Evolutionary conservation across 352 stramenopile species (phyloP).

Genomic region (Phytophthora pisi): DNA sequence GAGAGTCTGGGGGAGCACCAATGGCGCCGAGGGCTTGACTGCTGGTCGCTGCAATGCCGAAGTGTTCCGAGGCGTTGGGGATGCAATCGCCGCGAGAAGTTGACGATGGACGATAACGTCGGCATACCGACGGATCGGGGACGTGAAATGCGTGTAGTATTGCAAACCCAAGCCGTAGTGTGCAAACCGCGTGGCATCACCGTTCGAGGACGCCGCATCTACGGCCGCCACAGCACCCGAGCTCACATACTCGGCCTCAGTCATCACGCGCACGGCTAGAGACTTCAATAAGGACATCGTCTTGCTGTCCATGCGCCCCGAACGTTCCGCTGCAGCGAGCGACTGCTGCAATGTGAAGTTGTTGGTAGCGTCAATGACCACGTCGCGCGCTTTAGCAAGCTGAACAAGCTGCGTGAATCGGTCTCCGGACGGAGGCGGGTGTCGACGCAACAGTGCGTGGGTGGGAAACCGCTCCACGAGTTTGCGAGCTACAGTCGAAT

Average conservation of each 20-base stretch:
- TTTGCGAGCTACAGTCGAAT: conserved; percentile 85
- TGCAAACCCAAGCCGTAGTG: conserved; percentile 91
- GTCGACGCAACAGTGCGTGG: conserved; percentile 86
- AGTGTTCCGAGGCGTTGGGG: conserved; percentile 5
- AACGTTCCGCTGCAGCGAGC: conserved; percentile 58
- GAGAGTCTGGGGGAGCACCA: conserved; percentile 53
- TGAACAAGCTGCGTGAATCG: conserved; percentile 80
- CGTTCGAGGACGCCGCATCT: conserved; percentile 46
- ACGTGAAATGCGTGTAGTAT: conserved; percentile 94
- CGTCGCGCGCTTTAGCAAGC: conserved; percentile 68
- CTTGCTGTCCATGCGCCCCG: conserved; percentile 68
- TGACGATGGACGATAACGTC: conserved; percentile 93
- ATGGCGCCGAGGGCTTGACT: background rate
- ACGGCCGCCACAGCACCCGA: conserved; percentile 54
- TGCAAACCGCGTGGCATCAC: conserved; percentile 66
- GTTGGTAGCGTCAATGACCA: conserved; percentile 77
- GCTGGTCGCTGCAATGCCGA: background rate
- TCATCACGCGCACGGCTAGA: conserved; percentile 94
- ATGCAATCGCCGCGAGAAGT: conserved; percentile 66
- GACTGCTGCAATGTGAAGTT: conserved; percentile 88
- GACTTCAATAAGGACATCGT: conserved; percentile 92
- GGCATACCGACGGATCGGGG: conserved; percentile 90
- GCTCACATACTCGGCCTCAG: conserved; percentile 94
- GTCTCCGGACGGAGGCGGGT: conserved; percentile 78
- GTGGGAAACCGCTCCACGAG: conserved; percentile 85